phyloP scores from a whole-genome alignment of 2,329 filamentous ascomycete genomes.

The Trichophyton benhamiae region DNA sequence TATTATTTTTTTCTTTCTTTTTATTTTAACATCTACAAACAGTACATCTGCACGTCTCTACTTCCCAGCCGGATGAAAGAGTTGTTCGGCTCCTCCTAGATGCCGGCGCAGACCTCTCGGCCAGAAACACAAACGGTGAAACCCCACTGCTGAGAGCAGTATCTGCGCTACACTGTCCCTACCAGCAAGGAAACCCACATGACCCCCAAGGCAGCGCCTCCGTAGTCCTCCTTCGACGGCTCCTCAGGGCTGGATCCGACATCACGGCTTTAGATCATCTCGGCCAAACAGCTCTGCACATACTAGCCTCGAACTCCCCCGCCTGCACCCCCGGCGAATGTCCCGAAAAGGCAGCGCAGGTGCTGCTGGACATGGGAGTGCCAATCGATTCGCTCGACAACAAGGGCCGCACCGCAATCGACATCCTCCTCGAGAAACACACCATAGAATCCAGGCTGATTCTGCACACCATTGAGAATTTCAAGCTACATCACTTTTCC shows the following conservation, averaged over 20 bases:
- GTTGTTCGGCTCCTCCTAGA: conserved; percentile 1
- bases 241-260: background rate
- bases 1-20: background rate
- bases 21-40: background rate
- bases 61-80: background rate
- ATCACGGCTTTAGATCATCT: background rate
- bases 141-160: background rate
- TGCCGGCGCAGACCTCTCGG: background rate
- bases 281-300: background rate
- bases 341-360: background rate
- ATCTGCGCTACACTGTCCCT: background rate
- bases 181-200: background rate
- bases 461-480: conserved; percentile 1
- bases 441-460: conserved; percentile 3
- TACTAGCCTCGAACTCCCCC: background rate
- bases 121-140: conserved; percentile 2
- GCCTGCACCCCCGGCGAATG: background rate
- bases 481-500: background rate
- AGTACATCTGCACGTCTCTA: conserved; percentile 3
- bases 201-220: background rate
- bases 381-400: background rate
- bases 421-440: background rate
- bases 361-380: background rate
- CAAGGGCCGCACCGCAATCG: background rate
- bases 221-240: background rate